phyloP scores from a whole-genome alignment of 306 rosid genomes.

The Quercus aquifolioides region DNA sequence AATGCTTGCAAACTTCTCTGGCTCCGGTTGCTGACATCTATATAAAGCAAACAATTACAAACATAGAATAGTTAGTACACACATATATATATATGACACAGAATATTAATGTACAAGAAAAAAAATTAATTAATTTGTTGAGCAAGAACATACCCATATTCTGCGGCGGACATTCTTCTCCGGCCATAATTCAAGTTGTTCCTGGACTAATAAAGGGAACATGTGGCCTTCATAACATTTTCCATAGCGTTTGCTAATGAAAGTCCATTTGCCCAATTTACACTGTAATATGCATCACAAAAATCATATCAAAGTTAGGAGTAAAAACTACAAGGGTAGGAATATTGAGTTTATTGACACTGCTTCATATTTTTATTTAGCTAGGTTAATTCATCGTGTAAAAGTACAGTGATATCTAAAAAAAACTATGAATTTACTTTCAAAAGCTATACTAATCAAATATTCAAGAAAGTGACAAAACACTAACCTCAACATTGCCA shows the following conservation, averaged over 20 bases:
- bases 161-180: slow-evolving; percentile 70
- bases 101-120: not conserved
- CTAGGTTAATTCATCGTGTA: not conserved
- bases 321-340: too few species aligned
- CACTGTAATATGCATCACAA: slow-evolving; percentile 33
- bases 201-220: slow-evolving; percentile 85
- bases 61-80: not conserved
- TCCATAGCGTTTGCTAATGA: slow-evolving; percentile 82
- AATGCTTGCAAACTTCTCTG: slow-evolving; percentile 82
- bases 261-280: slow-evolving; percentile 86
- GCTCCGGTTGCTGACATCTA: slow-evolving; percentile 78
- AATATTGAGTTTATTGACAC: too few species aligned
- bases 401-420: too few species aligned
- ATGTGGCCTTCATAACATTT: slow-evolving; percentile 88
- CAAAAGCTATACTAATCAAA: too few species aligned
- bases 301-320: too few species aligned
- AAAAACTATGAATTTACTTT: too few species aligned
- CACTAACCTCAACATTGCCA: slow-evolving; percentile 73
- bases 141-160: slow-evolving; percentile 63
- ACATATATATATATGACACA: not conserved
- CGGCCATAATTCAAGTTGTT: slow-evolving; percentile 91
- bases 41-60: not conserved
- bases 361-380: too few species aligned
- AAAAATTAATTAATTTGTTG: not conserved
- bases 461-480: too few species aligned